Conservation (phyloP, 1,139 yeast genomes). For the Schwanniomyces etchellsii region DNA sequence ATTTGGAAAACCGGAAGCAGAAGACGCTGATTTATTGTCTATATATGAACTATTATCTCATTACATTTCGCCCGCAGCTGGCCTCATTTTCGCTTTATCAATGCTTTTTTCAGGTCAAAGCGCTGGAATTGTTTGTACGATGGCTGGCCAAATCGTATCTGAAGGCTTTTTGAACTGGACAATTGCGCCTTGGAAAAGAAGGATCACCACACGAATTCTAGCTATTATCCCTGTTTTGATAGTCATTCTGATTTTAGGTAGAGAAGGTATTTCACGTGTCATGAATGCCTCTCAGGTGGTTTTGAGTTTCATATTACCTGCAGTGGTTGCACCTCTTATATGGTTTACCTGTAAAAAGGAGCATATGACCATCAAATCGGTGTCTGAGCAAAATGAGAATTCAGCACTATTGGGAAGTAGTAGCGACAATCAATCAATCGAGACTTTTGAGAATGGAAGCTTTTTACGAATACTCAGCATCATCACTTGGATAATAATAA, state of each 20-base stretch:
- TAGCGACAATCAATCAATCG: slow-evolving; percentile 5
- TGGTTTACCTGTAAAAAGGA: slow-evolving; percentile 60
- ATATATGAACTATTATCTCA: slow-evolving; percentile 58
- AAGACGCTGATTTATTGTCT: slow-evolving; percentile 70
- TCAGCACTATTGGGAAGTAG: slow-evolving; percentile 10
- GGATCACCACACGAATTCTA: slow-evolving; percentile 64
- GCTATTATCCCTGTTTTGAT: slow-evolving; percentile 70
- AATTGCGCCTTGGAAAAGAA: slow-evolving; percentile 60
- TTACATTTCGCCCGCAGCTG: slow-evolving; percentile 65
- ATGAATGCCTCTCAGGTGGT: slow-evolving; percentile 74
- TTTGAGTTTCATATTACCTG: slow-evolving; percentile 62
- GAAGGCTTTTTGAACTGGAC: slow-evolving; percentile 79
- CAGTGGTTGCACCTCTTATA: slow-evolving; percentile 70
- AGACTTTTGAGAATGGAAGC: slow-evolving; percentile 59
- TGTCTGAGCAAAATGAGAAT: slow-evolving; percentile 9
- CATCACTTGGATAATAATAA: slow-evolving; percentile 65
- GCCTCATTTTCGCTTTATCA: slow-evolving; percentile 67
- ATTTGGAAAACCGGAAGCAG: slow-evolving; percentile 54
- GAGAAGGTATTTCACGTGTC: slow-evolving; percentile 64
- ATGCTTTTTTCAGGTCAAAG: slow-evolving; percentile 74
- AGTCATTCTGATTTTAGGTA: slow-evolving; percentile 58
- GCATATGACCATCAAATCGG: slow-evolving; percentile 46
- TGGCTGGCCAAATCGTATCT: slow-evolving; percentile 77
- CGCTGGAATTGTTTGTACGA: slow-evolving; percentile 77
- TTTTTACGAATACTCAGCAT: slow-evolving; percentile 50